phyloP scores from a whole-genome alignment of 345 rosid genomes.

The Boechera divaricarpa region DNA sequence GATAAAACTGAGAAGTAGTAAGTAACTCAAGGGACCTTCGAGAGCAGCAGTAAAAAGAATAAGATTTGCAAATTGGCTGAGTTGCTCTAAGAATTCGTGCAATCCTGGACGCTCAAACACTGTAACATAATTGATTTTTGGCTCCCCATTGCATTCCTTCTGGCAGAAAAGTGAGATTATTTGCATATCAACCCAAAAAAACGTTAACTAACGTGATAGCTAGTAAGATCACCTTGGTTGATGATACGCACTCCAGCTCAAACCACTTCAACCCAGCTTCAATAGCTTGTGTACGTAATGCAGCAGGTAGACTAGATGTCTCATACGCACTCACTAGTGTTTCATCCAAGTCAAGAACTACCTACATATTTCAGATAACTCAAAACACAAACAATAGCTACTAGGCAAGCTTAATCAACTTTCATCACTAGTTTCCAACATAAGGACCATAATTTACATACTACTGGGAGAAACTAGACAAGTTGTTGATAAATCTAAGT shows the following conservation, averaged over 20 bases:
- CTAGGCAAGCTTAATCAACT: too few relatives aligned
- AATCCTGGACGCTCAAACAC: slow-evolving; percentile 95
- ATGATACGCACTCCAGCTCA: slow-evolving; percentile 80
- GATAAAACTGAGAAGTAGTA: neutral
- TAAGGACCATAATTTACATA: too few relatives aligned
- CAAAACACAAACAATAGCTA: too few relatives aligned
- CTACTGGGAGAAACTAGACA: too few relatives aligned
- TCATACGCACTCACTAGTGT: slow-evolving; percentile 49
- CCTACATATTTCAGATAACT: slow-evolving; percentile 48
- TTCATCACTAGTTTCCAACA: too few relatives aligned
- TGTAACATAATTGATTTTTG: slow-evolving; percentile 69
- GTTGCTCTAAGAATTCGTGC: slow-evolving; percentile 68
- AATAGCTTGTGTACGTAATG: slow-evolving; percentile 60
- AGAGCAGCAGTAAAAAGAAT: slow-evolving; percentile 89
- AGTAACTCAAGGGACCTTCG: slow-evolving; percentile 62
- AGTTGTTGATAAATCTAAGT: too few relatives aligned
- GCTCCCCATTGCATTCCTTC: slow-evolving; percentile 75
- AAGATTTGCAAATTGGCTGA: slow-evolving; percentile 79
- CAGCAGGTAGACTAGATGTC: slow-evolving; percentile 58
- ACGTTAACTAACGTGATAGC: too few relatives aligned
- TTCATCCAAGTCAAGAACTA: slow-evolving; percentile 95
- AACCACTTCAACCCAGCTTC: slow-evolving; percentile 84
- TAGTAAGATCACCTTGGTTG: slow-evolving; percentile 66
- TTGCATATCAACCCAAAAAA: neutral
- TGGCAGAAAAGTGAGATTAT: slow-evolving; percentile 6